Conservation (phyloP, 176 grass and related monocot species). For the Rhynchospora tenuis region DNA sequence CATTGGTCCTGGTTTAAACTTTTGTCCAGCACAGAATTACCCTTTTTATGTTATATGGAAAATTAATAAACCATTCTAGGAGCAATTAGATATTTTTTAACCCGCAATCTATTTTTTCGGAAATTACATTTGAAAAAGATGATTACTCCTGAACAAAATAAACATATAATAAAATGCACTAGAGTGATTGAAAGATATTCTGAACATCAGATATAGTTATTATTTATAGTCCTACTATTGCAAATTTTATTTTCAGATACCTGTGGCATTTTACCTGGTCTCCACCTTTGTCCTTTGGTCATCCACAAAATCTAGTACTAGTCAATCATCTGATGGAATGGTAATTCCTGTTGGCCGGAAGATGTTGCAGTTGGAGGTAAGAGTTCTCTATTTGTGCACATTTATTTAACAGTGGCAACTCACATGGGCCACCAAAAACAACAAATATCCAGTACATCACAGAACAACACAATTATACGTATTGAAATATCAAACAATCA, state of each 20-base stretch:
- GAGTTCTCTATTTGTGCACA: background rate
- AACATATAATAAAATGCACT: background rate
- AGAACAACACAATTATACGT: background rate
- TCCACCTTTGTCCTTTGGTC: conserved; percentile 38
- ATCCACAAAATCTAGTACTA: conserved; percentile 33
- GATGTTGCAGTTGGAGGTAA: conserved; percentile 60
- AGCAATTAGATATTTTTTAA: background rate
- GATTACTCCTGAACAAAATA: background rate
- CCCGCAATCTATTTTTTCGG: background rate
- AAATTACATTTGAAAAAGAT: background rate
- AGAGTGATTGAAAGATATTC: background rate
- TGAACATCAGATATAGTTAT: background rate
- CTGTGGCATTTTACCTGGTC: conserved; percentile 48
- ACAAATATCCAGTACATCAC: background rate
- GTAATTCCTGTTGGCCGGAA: conserved; percentile 68
- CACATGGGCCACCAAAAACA: background rate
- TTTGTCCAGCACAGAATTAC: background rate
- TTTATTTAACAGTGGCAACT: background rate
- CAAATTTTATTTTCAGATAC: conserved; percentile 48
- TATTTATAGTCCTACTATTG: background rate
- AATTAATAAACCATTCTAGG: background rate
- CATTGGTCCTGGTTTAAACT: background rate
- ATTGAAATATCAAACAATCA: background rate
- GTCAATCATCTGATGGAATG: conserved; percentile 33
- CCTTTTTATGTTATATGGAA: background rate